Evolutionary conservation across 2,329 filamentous ascomycete genomes (phyloP).

Genomic region (Alternaria postmessia): DNA sequence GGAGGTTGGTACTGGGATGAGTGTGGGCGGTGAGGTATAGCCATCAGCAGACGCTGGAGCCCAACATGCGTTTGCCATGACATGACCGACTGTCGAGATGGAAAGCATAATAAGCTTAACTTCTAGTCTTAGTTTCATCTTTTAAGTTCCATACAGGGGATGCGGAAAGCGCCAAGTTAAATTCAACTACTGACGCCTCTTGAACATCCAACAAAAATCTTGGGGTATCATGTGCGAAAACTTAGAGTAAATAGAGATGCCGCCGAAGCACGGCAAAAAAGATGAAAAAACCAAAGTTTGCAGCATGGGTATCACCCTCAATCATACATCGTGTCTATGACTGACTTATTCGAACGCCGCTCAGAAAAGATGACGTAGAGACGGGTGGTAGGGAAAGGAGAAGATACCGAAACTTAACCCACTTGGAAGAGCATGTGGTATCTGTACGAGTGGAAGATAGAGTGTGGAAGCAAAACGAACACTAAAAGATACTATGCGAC

Average conservation of each 20-base stretch:
- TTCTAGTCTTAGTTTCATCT: not conserved
- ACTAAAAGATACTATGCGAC: not conserved
- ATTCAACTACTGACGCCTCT: not conserved
- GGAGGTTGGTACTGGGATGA: not conserved
- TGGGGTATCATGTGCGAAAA: conserved; percentile 15
- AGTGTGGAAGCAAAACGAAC: not conserved
- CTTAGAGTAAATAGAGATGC: not conserved
- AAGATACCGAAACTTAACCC: not conserved
- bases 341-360: not conserved
- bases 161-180: not conserved
- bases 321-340: not conserved
- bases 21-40: not conserved
- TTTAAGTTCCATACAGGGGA: not conserved
- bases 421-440: not conserved
- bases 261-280: not conserved
- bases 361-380: not conserved
- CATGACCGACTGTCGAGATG: not conserved
- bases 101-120: not conserved
- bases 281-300: not conserved
- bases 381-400: not conserved
- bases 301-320: not conserved
- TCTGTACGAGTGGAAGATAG: not conserved
- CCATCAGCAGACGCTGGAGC: not conserved
- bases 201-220: not conserved
- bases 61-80: not conserved